Evolutionary conservation across 2,329 filamentous ascomycete species (phyloP), one percentile per base, ranked within the genome.

Genomic region (Nothophoma quercina): DNA sequence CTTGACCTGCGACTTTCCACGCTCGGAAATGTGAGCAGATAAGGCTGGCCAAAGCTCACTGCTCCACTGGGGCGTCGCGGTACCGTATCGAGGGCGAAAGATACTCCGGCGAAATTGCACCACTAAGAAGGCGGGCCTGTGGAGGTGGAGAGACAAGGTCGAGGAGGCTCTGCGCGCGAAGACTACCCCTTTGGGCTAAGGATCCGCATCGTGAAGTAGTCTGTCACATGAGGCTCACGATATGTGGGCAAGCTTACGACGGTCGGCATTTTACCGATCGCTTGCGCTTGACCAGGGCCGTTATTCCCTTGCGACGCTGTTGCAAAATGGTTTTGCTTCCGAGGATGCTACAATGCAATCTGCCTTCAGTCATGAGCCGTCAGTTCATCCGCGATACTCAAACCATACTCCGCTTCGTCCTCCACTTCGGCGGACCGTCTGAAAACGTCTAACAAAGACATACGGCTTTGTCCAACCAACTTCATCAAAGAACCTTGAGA

Each of bases 81-180:
- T 26, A 22, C 41, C 44, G 47, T 54, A 52, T 57, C 53, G 42
- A 55, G 60, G 52, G 43, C 30, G 38, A 46, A 36, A 49, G 40
- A 46, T 51, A 46, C 16, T 48, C 55, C 55, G 55, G 56, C 47
- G 33, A 55, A 55, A 43, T 49, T 51, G 55, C 55, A 54, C 55
- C 55, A 60, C 40, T 57, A 35, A 51, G 38, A 46, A 21, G 22
- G 33, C 46, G 22, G 51, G 26, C 23, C 26, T 41, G 52, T 38
- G 36, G 46, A 41, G 22, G 16, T 39, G 43, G 43, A 48, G 38
- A 53, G 44, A 43, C 38, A 28, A 26, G 34, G 21, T 21, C 25
- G 18, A 21, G 21, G 30, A 41, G 43, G 35, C 32, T 36, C 38
- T 36, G 33, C 50, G 50, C 50, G 50, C 50, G 26, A 39, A 30